Evolutionary conservation across 495 filamentous ascomycete species (phyloP).

Genomic region (Penicillium cinerascens): DNA sequence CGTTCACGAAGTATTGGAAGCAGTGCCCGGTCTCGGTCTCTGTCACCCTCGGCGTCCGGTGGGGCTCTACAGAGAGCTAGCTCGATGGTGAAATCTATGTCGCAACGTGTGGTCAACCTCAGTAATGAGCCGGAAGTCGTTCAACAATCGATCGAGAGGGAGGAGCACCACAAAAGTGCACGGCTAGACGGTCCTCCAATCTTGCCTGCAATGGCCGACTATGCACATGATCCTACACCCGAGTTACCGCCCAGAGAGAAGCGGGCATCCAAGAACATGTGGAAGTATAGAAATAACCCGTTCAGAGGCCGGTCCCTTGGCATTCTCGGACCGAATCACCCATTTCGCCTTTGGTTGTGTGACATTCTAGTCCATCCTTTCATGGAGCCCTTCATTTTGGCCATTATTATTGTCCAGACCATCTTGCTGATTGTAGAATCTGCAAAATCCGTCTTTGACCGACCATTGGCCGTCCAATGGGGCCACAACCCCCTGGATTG

Average conservation of each 20-base stretch:
- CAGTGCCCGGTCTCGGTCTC: slow-evolving; percentile 52
- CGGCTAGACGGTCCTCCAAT: slow-evolving; percentile 53
- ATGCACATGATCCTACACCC: slow-evolving; percentile 51
- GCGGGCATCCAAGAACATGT: slow-evolving; percentile 40
- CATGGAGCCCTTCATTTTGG: slow-evolving; percentile 80
- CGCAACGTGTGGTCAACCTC: slow-evolving; percentile 94
- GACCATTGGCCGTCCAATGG: slow-evolving; percentile 55
- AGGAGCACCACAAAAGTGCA: slow-evolving; percentile 54
- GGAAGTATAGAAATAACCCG: slow-evolving; percentile 66
- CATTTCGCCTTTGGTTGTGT: slow-evolving; percentile 69
- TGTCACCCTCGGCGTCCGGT: slow-evolving; percentile 64
- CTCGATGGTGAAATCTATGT: slow-evolving; percentile 94
- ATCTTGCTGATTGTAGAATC: slow-evolving; percentile 82
- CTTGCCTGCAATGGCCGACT: slow-evolving; percentile 54
- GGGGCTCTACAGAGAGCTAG: slow-evolving; percentile 73
- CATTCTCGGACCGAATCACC: slow-evolving; percentile 74
- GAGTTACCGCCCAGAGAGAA: slow-evolving; percentile 28
- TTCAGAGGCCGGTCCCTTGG: slow-evolving; percentile 84
- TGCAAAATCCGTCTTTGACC: slow-evolving; percentile 59
- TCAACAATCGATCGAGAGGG: slow-evolving; percentile 67
- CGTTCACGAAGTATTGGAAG: slow-evolving; percentile 43
- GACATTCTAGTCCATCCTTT: slow-evolving; percentile 84
- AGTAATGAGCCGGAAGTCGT: slow-evolving; percentile 83
- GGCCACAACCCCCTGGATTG: slow-evolving; percentile 69
- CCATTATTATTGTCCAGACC: slow-evolving; percentile 85